phyloP scores from a whole-genome alignment of 1,284 basidiomycete species.

The Boletus sp. region DNA sequence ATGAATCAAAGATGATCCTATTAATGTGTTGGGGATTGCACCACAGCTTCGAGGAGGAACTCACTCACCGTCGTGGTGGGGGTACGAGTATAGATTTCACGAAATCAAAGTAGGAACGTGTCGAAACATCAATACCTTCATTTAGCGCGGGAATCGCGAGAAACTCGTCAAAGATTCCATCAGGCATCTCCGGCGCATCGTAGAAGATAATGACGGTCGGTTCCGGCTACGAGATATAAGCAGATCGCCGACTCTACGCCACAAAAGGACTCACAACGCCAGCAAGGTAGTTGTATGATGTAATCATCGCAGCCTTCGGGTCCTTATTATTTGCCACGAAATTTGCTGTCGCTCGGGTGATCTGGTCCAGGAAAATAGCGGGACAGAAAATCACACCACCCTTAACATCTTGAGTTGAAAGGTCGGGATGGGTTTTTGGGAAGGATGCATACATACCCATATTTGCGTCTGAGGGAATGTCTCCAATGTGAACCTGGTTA shows the following conservation, averaged over 20 bases:
- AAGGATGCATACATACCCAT: conserved; percentile 49
- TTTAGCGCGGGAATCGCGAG: conserved; percentile 37
- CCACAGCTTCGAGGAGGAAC: background rate
- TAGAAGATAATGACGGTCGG: conserved; percentile 44
- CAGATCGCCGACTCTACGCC: background rate
- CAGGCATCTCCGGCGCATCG: conserved; percentile 51
- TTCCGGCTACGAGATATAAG: conserved; percentile 33
- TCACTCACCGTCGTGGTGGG: conserved; percentile 11
- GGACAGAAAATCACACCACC: conserved; percentile 55
- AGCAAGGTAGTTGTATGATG: conserved; percentile 50
- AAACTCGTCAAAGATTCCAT: conserved; percentile 53
- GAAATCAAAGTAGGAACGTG: conserved; percentile 41
- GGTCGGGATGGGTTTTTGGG: background rate
- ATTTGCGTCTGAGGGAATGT: conserved; percentile 56
- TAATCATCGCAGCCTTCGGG: conserved; percentile 63
- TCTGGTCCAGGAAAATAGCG: conserved; percentile 17
- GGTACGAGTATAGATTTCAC: conserved; percentile 14
- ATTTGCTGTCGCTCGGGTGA: conserved; percentile 47
- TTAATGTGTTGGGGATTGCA: background rate
- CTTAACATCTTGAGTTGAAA: conserved; percentile 35
- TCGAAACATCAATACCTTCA: conserved; percentile 35
- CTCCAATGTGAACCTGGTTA: conserved; percentile 58
- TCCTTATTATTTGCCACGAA: conserved; percentile 54
- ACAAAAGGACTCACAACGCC: conserved; percentile 40
- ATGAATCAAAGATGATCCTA: conserved; percentile 22